Evolutionary conservation across 495 filamentous ascomycete species (phyloP).

Genomic region (Neurospora hispaniola): DNA sequence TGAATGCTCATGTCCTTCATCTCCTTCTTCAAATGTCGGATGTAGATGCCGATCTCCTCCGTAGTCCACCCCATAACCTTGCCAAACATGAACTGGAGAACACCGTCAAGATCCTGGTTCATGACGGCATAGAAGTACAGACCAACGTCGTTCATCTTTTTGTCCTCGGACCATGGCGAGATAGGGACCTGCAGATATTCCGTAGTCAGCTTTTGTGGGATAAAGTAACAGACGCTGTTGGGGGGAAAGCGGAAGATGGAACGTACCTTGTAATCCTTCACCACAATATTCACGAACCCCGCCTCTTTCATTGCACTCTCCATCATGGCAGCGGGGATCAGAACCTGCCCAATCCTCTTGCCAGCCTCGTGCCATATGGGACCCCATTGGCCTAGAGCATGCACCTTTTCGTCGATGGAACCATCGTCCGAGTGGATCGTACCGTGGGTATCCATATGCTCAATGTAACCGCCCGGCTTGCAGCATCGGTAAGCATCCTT

Average conservation of each 20-base stretch:
- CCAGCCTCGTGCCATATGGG: slow-evolving; percentile 16
- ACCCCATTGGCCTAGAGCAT: slow-evolving; percentile 22
- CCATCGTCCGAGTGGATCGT: background rate
- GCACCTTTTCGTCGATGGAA: background rate
- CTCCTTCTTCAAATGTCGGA: background rate
- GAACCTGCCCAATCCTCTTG: slow-evolving; percentile 5
- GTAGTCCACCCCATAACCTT: slow-evolving; percentile 20
- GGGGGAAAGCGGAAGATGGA: background rate
- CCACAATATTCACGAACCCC: slow-evolving; percentile 43
- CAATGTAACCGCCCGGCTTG: slow-evolving; percentile 29
- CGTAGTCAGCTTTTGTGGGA: background rate
- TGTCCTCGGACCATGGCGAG: slow-evolving; percentile 15
- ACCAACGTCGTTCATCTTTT: slow-evolving; percentile 40
- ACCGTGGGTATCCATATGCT: slow-evolving; percentile 12
- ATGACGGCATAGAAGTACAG: slow-evolving; percentile 13
- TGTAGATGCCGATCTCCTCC: slow-evolving; percentile 1
- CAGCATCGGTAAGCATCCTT: slow-evolving; percentile 19
- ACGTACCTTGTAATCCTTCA: slow-evolving; percentile 7
- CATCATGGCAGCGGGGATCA: slow-evolving; percentile 30
- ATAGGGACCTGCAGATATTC: background rate
- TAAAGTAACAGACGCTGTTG: background rate
- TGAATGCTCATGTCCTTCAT: slow-evolving; percentile 5
- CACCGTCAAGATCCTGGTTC: slow-evolving; percentile 19
- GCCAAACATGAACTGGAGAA: slow-evolving; percentile 14
- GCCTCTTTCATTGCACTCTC: slow-evolving; percentile 46